A percentile compares a stretch with the other conserved stretches of the same genome.
Evolutionary conservation across 805 yeast species (phyloP).

Genomic region (Wickerhamiella kurtzmanii): DNA sequence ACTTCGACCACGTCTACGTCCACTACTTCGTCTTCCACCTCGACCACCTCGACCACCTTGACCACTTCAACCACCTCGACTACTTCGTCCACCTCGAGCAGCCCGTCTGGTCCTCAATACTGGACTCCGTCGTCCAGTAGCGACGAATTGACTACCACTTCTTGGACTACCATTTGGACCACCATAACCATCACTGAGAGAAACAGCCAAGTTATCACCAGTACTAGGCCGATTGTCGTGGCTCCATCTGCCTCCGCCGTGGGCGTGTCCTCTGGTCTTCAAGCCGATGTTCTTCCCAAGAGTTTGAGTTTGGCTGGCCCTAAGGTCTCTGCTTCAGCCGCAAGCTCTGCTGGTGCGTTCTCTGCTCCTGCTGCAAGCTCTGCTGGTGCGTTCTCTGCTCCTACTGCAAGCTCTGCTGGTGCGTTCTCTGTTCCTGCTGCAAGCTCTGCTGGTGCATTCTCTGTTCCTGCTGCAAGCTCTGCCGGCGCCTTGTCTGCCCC

Average conservation of each 20-base stretch:
- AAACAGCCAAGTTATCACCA: not conserved
- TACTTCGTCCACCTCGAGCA: not conserved
- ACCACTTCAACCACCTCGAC: not conserved
- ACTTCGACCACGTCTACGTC: not conserved
- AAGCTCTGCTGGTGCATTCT: not conserved
- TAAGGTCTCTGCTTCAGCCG: not conserved
- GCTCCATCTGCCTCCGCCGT: not conserved
- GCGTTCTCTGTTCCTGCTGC: not conserved
- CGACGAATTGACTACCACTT: not conserved
- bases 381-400: not conserved
- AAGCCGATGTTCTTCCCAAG: not conserved
- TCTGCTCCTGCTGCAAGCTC: not conserved
- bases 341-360: not conserved
- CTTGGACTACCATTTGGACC: not conserved
- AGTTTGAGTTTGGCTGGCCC: not conserved
- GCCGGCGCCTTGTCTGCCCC: not conserved
- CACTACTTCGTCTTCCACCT: not conserved
- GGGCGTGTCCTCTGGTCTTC: not conserved
- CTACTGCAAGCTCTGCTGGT: not conserved
- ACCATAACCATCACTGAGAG: slow-evolving; percentile 4
- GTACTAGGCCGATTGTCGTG: not conserved
- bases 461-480: not conserved
- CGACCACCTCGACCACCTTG: not conserved
- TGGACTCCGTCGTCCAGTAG: slow-evolving; percentile 1
- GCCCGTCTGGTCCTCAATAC: not conserved